Percentiles rank a stretch among this genome's conserved stretches.
Evolutionary conservation across 352 stramenopile genomes (phyloP).

Genomic region (Phytopythium vexans): DNA sequence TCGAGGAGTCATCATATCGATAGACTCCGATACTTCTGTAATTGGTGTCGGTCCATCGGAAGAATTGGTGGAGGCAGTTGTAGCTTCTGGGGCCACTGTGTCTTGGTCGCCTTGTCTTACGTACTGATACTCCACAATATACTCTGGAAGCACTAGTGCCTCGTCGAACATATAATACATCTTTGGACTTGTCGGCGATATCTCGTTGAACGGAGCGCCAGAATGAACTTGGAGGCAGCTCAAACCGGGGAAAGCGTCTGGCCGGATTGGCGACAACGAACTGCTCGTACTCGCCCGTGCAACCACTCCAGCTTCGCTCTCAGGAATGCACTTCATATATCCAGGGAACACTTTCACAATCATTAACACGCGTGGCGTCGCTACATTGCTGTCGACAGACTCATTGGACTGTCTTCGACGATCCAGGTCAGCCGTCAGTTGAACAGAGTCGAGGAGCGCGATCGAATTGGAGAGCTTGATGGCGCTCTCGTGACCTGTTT

Average conservation of each 20-base stretch:
- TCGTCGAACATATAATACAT: slow-evolving; percentile 83
- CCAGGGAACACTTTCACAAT: slow-evolving; percentile 86
- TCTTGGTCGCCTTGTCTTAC: slow-evolving; percentile 3
- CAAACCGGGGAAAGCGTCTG: slow-evolving; percentile 31
- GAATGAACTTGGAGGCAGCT: slow-evolving; percentile 52
- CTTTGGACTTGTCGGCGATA: slow-evolving; percentile 36
- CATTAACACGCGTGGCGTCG: slow-evolving; percentile 41
- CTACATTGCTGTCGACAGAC: background rate
- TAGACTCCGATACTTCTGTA: too few relatives aligned
- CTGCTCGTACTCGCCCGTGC: background rate
- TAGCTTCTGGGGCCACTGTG: too few relatives aligned
- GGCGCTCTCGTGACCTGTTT: slow-evolving; percentile 43
- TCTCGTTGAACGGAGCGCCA: background rate
- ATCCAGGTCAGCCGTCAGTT: slow-evolving; percentile 12
- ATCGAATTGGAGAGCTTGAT: slow-evolving; percentile 81
- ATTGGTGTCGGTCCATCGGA: too few relatives aligned
- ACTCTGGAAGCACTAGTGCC: slow-evolving; percentile 76
- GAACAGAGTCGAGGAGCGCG: slow-evolving; percentile 42
- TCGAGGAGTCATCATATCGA: too few relatives aligned
- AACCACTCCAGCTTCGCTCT: slow-evolving; percentile 12
- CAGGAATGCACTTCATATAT: slow-evolving; percentile 43
- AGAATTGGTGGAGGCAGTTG: too few relatives aligned
- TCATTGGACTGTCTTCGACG: background rate
- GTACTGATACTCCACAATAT: slow-evolving; percentile 86
- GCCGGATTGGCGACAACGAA: background rate